Conservation (phyloP, 768 basidiomycete genomes). For the Ramaria sp. region DNA sequence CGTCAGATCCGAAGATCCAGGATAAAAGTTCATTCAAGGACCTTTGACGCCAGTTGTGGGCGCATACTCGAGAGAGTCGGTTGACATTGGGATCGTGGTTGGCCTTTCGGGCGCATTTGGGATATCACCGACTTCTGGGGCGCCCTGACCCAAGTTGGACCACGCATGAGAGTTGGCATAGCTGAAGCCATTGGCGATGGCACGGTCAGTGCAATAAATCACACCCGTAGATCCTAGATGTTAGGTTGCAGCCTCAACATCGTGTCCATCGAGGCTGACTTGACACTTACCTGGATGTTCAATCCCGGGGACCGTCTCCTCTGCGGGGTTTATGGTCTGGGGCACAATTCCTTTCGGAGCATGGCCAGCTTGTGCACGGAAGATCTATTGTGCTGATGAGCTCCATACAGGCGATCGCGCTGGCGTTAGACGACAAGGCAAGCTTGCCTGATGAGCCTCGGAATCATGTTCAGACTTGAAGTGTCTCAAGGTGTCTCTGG, state of each 20-base stretch:
- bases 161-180: conserved; percentile 60
- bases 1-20: background rate
- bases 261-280: conserved; percentile 24
- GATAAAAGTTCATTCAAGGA: conserved; percentile 16
- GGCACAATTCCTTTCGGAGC: conserved; percentile 53
- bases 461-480: conserved; percentile 73
- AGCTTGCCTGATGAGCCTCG: conserved; percentile 72
- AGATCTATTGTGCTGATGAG: conserved; percentile 40
- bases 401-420: background rate
- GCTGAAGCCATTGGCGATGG: conserved; percentile 87
- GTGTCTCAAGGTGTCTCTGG: conserved; percentile 47
- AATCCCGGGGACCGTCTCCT: conserved; percentile 85
- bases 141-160: conserved; percentile 88
- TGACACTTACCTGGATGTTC: conserved; percentile 52
- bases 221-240: conserved; percentile 30
- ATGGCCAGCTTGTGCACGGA: conserved; percentile 62
- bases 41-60: conserved; percentile 89
- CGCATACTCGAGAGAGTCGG: conserved; percentile 79
- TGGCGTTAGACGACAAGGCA: background rate
- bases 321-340: conserved; percentile 69
- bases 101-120: conserved; percentile 64
- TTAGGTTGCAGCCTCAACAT: conserved; percentile 3
- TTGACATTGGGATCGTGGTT: conserved; percentile 48
- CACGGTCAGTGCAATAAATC: conserved; percentile 86
- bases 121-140: conserved; percentile 80